phyloP scores from a whole-genome alignment of 495 filamentous ascomycete species.

The Tuber brumale region DNA sequence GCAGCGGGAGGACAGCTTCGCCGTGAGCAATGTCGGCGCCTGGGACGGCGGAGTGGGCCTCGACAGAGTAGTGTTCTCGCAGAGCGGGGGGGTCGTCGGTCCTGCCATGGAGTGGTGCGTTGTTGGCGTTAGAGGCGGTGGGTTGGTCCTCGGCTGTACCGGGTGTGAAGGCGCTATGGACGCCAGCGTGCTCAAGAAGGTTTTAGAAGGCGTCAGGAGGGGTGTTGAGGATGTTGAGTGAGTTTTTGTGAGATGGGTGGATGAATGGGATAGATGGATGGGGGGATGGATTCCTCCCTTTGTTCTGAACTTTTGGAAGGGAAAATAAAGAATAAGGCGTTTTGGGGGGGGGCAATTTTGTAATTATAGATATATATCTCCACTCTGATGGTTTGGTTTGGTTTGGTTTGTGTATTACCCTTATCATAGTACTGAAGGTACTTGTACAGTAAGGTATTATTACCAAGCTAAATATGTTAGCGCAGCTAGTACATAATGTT shows the following conservation, averaged over 20 bases:
- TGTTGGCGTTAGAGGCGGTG: constrained; percentile 44
- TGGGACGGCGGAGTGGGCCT: constrained; percentile 32
- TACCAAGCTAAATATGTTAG: neutral
- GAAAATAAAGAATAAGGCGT: neutral
- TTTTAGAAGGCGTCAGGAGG: constrained; percentile 35
- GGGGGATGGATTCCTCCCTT: neutral
- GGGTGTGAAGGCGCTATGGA: constrained; percentile 44
- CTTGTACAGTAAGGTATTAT: neutral
- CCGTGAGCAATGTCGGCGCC: constrained; percentile 48
- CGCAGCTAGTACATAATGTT: constrained; percentile 1
- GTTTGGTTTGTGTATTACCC: neutral
- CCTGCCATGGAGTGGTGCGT: constrained; percentile 44
- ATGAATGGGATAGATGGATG: neutral
- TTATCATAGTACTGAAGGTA: neutral
- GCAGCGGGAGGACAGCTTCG: constrained; percentile 43
- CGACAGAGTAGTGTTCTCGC: constrained; percentile 46
- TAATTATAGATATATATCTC: constrained; percentile 3
- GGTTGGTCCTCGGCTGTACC: constrained; percentile 39
- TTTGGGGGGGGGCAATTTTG: neutral
- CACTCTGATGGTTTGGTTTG: neutral
- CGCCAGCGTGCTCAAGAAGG: constrained; percentile 38
- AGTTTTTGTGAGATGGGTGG: neutral
- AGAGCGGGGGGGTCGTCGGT: constrained; percentile 47
- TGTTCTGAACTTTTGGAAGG: neutral
- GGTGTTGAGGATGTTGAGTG: constrained; percentile 28